A percentile compares a stretch with the other conserved stretches of the same genome.
Evolutionary conservation across 495 filamentous ascomycete genomes (phyloP).

Genomic region (Aspergillus nanangensis): DNA sequence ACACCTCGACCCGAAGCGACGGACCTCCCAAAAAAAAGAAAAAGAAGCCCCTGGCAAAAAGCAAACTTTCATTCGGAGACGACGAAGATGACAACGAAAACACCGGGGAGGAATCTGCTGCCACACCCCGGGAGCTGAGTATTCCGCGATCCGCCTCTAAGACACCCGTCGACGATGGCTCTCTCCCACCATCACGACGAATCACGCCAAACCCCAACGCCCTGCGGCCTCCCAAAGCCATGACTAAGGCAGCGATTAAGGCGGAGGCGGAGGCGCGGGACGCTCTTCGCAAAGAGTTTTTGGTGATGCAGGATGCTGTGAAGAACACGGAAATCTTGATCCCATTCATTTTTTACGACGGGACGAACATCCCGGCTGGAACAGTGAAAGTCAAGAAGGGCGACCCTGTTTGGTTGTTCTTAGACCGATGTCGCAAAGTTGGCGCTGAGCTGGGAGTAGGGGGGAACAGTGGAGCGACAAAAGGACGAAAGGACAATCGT

Average conservation of each 20-base stretch:
- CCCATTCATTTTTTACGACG: conserved; percentile 97
- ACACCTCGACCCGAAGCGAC: conserved; percentile 35
- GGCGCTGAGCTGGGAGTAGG: conserved; percentile 77
- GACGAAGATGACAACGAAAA: conserved; percentile 56
- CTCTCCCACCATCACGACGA: conserved; percentile 35
- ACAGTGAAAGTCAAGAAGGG: conserved; percentile 85
- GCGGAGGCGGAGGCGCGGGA: conserved; percentile 81
- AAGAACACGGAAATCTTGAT: conserved; percentile 87
- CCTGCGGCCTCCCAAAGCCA: conserved; percentile 65
- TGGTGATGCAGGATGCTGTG: conserved; percentile 76
- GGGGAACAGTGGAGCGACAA: conserved; percentile 49
- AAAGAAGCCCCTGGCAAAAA: conserved; percentile 58
- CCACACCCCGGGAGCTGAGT: conserved; percentile 32
- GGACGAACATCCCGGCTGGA: conserved; percentile 88
- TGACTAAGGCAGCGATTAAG: conserved; percentile 81
- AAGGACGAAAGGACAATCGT: conserved; percentile 53
- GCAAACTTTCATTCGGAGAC: conserved; percentile 65
- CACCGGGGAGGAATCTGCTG: conserved; percentile 28
- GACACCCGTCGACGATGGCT: conserved; percentile 34
- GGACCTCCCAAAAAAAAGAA: conserved; percentile 61
- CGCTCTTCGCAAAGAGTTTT: conserved; percentile 76
- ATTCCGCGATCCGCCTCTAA: conserved; percentile 33
- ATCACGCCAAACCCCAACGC: conserved; percentile 66
- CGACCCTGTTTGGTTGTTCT: conserved; percentile 82
- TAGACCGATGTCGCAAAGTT: conserved; percentile 86